These are phyloP conservation scores for Plectosphaerella plurivora DNA, from an alignment of 2,329 filamentous ascomycete genomes.

Conservation along the genomic window DNA sequence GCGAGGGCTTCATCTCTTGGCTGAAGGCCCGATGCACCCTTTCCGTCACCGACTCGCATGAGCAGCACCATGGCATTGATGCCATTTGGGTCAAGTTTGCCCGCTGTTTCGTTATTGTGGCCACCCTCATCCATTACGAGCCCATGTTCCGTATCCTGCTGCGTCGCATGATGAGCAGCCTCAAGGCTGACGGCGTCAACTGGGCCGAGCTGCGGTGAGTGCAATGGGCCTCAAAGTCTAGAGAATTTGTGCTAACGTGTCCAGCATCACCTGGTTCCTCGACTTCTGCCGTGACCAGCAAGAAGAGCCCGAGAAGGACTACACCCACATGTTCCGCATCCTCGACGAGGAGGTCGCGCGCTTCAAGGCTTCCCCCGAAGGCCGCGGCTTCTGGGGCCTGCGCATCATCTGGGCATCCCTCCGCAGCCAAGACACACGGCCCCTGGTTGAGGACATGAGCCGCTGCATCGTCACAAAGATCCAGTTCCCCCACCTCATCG, in stretches of 20 bases:
- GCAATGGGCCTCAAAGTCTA: too few species aligned
- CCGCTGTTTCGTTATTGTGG: constrained; percentile 68
- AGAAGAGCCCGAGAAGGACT: constrained; percentile 64
- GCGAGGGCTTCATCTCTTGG: constrained; percentile 71
- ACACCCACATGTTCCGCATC: constrained; percentile 64
- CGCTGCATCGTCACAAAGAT: constrained; percentile 80
- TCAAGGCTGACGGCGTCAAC: constrained; percentile 76
- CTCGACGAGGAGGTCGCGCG: constrained; percentile 72
- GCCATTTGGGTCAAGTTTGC: constrained; percentile 81
- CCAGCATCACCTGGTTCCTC: constrained; percentile 59
- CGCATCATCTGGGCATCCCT: constrained; percentile 81
- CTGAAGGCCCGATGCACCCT: constrained; percentile 69
- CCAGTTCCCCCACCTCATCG: constrained; percentile 71
- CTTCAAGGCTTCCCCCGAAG: constrained; percentile 69
- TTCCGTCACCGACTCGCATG: constrained; percentile 65
- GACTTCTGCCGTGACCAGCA: constrained; percentile 62
- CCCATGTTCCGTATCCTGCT: constrained; percentile 80
- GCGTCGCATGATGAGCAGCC: constrained; percentile 61
- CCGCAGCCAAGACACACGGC: constrained; percentile 57
- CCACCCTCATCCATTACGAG: constrained; percentile 80
- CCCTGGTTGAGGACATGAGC: constrained; percentile 78
- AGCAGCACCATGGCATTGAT: constrained; percentile 79
- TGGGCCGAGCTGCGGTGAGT: constrained; percentile 74
- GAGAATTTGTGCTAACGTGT: background rate
- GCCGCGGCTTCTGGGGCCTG: constrained; percentile 76